Base-by-base conservation (phyloP, 257 asterid species). In the Ehretia macrophylla region DNA sequence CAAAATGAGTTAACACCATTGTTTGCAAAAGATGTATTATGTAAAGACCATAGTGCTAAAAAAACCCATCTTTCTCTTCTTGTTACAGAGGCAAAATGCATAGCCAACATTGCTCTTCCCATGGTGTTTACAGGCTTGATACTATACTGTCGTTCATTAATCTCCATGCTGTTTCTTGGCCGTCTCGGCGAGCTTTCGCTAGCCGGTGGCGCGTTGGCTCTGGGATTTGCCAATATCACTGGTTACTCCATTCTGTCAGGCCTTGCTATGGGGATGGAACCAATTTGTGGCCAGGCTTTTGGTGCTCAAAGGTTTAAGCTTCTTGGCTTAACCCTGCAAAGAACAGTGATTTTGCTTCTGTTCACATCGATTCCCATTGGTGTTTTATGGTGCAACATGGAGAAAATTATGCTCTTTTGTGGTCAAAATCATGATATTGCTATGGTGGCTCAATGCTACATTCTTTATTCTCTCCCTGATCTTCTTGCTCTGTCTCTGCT, bases 241-340 rank as follows among this genome's bases (percentile, higher is more conserved):
- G 90, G 87, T 10, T 80, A 80, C 68, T 80, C 90, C 2, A 63
- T 83, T 23, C 82, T 83, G 56, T 83, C 86, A 35, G 90, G 90
- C 14, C 79, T 83, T 4, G 70, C 85, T 46, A 75, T 68, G 66
- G 90, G 90, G 1, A 83, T 83, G 87, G 90, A 83, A 62, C 85
- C 87, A 17, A 80, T 83, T 0, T 83, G 90, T 68, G 87, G 80
- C 27, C 90, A 83, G 32, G 85, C 90, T 17, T 83, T 62, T 40
- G 90, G 90, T 4, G 90, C 87, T 16, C 65, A 78, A 12, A 62
- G 73, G 10, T 83, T 53, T 67, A 75, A 76, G n/a, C 62, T 80
- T 50, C 67, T 83, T 4, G 83, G 87, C 52, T 71, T 77, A 20
- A 63, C 79, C 17, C 40, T 83, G 0, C 89, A 79, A 27, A 65